These are phyloP conservation scores for Microcos paniculata DNA, from an alignment of 345 rosid species.

Conservation along the genomic window DNA sequence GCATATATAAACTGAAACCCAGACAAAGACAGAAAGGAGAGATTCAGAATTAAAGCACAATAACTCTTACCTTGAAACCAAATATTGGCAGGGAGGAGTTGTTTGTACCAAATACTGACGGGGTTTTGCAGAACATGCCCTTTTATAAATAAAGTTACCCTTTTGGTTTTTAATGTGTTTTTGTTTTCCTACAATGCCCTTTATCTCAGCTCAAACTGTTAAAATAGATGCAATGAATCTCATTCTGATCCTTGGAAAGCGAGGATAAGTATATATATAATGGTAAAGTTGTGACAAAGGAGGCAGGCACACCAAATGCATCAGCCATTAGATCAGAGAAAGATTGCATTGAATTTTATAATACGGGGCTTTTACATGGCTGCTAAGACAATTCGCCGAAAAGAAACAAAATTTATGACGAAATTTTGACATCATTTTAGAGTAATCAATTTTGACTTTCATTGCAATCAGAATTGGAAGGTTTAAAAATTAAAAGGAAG, in stretches of 20 bases:
- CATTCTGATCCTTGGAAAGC: neutral
- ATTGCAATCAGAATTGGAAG: neutral
- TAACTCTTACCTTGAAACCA: conserved; percentile 14
- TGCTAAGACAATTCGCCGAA: neutral
- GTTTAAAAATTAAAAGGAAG: neutral
- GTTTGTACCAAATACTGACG: neutral
- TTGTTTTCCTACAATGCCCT: neutral
- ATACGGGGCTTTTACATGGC: neutral
- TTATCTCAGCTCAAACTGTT: neutral
- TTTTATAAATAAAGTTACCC: neutral
- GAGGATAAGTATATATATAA: too few relatives aligned
- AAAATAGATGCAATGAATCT: neutral
- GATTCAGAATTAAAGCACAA: conserved; percentile 1
- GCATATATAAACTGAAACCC: neutral
- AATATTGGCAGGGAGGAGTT: neutral
- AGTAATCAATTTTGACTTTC: neutral
- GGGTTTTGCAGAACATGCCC: conserved; percentile 1
- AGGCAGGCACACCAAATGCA: neutral
- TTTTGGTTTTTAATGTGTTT: neutral
- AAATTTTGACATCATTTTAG: conserved; percentile 2
- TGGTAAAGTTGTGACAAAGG: conserved; percentile 1
- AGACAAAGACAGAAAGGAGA: neutral
- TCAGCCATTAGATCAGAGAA: conserved; percentile 10
- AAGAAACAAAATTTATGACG: neutral
- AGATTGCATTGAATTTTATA: too few relatives aligned